These are phyloP conservation scores for Arthroderma uncinatum DNA, from an alignment of 2,329 filamentous ascomycete species.

Conservation along the genomic window DNA sequence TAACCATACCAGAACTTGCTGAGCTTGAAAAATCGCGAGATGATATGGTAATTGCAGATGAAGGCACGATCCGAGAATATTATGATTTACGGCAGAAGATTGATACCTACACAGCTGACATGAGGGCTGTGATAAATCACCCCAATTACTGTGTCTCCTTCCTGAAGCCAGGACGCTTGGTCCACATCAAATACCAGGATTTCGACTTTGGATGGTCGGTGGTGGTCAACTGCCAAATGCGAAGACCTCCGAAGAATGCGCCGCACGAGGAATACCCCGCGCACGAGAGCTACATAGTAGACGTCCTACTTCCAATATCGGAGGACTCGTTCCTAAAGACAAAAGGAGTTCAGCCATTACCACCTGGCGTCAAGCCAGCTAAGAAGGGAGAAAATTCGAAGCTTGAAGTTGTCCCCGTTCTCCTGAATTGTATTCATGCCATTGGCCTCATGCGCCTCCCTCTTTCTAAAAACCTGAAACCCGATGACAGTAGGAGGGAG, in stretches of 20 bases:
- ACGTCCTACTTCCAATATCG: constrained; percentile 62
- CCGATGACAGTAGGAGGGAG: constrained; percentile 55
- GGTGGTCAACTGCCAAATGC: constrained; percentile 60
- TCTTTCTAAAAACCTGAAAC: constrained; percentile 64
- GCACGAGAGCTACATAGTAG: constrained; percentile 70
- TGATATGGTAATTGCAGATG: constrained; percentile 67
- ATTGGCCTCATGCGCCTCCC: constrained; percentile 77
- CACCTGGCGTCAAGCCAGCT: constrained; percentile 50
- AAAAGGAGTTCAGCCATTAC: constrained; percentile 55
- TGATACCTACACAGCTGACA: constrained; percentile 71
- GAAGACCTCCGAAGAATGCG: constrained; percentile 55
- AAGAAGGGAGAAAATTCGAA: constrained; percentile 53
- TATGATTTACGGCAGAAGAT: constrained; percentile 81
- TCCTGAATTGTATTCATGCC: constrained; percentile 73
- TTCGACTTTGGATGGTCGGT: constrained; percentile 92
- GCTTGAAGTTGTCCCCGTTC: constrained; percentile 74
- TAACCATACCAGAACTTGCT: constrained; percentile 51
- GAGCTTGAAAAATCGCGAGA: constrained; percentile 65
- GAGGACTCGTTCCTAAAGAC: constrained; percentile 42
- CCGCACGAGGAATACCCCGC: constrained; percentile 55
- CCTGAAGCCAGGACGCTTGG: constrained; percentile 73
- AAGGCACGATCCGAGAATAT: constrained; percentile 83
- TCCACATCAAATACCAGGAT: constrained; percentile 70
- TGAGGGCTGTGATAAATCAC: constrained; percentile 83
- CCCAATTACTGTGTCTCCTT: constrained; percentile 77